Evolutionary conservation across 768 basidiomycete species (phyloP), one percentile per base, ranked within the genome.

Genomic region (Lactarius tabidus): DNA sequence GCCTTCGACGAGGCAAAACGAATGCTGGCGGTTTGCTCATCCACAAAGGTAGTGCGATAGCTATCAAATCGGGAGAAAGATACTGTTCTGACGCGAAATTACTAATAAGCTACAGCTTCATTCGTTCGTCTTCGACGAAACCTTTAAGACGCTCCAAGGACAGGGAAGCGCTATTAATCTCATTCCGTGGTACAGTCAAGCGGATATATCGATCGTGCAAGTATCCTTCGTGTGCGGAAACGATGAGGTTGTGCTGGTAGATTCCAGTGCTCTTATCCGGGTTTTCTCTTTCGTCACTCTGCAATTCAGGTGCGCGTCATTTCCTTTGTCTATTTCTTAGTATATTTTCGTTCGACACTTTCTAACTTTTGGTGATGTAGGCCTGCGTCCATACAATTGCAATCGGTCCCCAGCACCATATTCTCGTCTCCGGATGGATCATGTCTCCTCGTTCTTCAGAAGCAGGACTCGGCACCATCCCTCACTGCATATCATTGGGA

Each of bases 391-490:
- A 67, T 84, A 3, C 71, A 77, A 20, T 72, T 85, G 1, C 65
- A 72, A 0, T 64, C 70, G 15, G 54, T 71, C 1, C 82, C 82
- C 0, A 66, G 60, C 17, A 70, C 65, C n/a, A 74, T 80, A 12
- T 74, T 73, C 70, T 79, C 82, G 1, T 78, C 84, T 0, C 82
- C 84, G 0, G 84, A 86, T 67, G 84, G 83, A 0, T 76, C 84
- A 26, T 85, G 84, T 67, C 69, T 86, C 20, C 55, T 85, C 38
- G 71, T 78, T 3, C 67, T 75, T 3, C 74, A 77, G 45, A 57
- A 59, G 1, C 58, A 38, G 14, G 48, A 26, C 15, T 51, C 48
- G 1, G 48, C 5, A 6, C 48, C 7, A 14, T 51, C 23, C 2
- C 48, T 51, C 26, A 51, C 15, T 14, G 48, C 48, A 51, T 51